Base-by-base conservation (phyloP, 768 basidiomycete genomes). In the Naganishia kalamii region DNA sequence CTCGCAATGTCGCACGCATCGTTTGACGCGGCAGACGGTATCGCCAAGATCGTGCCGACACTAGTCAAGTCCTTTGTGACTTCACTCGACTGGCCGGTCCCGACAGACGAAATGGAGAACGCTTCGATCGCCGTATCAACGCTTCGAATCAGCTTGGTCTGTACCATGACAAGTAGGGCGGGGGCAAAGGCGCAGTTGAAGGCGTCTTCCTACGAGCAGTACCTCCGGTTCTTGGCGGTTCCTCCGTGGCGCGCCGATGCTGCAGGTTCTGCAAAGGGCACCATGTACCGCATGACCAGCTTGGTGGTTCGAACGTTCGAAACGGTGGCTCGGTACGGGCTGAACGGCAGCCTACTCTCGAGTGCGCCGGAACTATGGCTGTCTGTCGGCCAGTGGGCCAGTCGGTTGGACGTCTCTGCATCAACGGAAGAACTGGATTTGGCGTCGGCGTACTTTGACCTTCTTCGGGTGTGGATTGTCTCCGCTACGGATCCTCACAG, bases 401-500 rank as follows among this genome's bases (percentile, higher is more conserved):
- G 48, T 41, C 62, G 37, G 13, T 21, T 27, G n/a, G 21, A 27
- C 27, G 27, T 5, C 8, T 15, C 41, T 5, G 48, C 35, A 3
- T 33, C 21, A 3, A 8, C 19, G 32, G 8, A 74, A 75, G 51
- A 85, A 83, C 63, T 72, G 84, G 10, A 62, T 25, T 80, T 84
- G 44, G 79, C 78, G 41, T 65, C 76, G 29, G 81, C 84, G 3
- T 92, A 87, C 84, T 78, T 83, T 5, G 77, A 79, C 11, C 78
- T 91, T 10, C 69, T 90, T 2, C 84, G 84, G 65, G 79, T 82
- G 0, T 97, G 92, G 92, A 87, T 81, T 6, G 80, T 84, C 3
- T 93, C 90, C 70, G 90, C 92, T 0, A 83, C 85, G n/a, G 88
- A 98, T 72, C 93, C 94, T 6, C 94, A 98, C 73, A 81, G 82